Base-by-base conservation (phyloP, 2,329 filamentous ascomycete species). In the Claviceps spartinae region DNA sequence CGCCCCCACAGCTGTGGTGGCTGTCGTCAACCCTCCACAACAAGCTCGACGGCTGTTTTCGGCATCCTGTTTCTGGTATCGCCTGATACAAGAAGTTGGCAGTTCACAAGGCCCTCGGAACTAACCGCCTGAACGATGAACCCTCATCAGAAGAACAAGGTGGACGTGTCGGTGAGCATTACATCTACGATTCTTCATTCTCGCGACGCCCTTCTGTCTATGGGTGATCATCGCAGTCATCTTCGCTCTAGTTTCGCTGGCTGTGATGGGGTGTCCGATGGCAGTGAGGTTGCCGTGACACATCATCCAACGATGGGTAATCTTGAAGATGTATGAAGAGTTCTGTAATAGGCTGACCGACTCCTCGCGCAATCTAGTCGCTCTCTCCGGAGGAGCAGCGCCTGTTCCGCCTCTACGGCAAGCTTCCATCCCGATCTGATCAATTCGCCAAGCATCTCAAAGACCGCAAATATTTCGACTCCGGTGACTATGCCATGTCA, bases 381-480 rank as follows among this genome's bases (percentile, higher is more conserved):
- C 80, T 98, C 71, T 86, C 86, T 51, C 85, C 90, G 56, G 93
- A 98, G 64, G 93, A 98, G 77, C 90, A 96, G 72, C 87, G 88
- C 57, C 84, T 97, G 65, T 93, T 97, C 78, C 86, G 90, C 59
- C 84, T 97, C 58, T 98, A 98, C 71, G 93, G 93, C 72, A 97
- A 97, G 74, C 84, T 97, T 55, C 93, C 93, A 58, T 95, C 86
- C 70, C 93, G 93, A 70, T 94, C 90, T 69, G 91, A 96, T 70
- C 81, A 96, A 64, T 84, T 97, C 62, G 89, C 94, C 76, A 97
- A 97, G 77, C 95, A 97, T 68, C 81, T 97, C 67, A 96, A 96
- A 79, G 93, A 97, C 70, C 90, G 93, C 75, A 98, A 95, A 75
- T 96, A 95, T 75, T 96, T 96, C 71, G 89, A 96, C 75, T 93